Evolutionary conservation across 2,329 filamentous ascomycete species (phyloP).

Genomic region (Beauveria bassiana): DNA sequence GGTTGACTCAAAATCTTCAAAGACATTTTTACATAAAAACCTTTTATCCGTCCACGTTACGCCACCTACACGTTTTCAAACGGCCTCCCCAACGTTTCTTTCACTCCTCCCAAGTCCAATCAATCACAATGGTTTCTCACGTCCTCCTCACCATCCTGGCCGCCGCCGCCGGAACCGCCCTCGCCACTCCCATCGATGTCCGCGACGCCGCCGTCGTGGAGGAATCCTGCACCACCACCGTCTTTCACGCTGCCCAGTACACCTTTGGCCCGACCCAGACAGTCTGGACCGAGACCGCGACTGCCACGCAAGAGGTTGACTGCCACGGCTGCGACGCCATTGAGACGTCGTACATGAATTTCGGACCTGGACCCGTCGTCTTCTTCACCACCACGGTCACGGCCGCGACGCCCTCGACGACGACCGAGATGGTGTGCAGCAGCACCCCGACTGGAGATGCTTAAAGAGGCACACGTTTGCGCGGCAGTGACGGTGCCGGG

Average conservation of each 20-base stretch:
- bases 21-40: no score
- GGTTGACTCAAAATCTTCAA: no score
- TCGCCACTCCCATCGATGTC: background rate
- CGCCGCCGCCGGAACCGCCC: background rate
- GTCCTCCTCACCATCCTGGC: background rate
- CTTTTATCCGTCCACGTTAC: no score
- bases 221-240: slow-evolving; percentile 13
- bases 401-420: slow-evolving; percentile 9
- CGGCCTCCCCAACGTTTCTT: no score
- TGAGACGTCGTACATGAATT: background rate
- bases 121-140: background rate
- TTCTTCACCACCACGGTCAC: slow-evolving; percentile 18
- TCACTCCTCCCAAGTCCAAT: background rate
- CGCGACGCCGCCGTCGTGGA: no score
- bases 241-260: slow-evolving; percentile 6
- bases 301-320: slow-evolving; percentile 17
- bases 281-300: slow-evolving; percentile 20
- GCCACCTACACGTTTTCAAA: background rate
- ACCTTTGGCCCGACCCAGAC: slow-evolving; percentile 18
- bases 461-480: background rate
- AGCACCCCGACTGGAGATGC: background rate
- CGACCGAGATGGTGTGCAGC: slow-evolving; percentile 14
- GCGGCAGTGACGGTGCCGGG: no score
- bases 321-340: slow-evolving; percentile 20
- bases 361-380: slow-evolving; percentile 17